Percentiles rank a stretch among this genome's conserved stretches.
Conservation (phyloP, 2,329 filamentous ascomycete genomes). For the Cercospora nicotianae region DNA sequence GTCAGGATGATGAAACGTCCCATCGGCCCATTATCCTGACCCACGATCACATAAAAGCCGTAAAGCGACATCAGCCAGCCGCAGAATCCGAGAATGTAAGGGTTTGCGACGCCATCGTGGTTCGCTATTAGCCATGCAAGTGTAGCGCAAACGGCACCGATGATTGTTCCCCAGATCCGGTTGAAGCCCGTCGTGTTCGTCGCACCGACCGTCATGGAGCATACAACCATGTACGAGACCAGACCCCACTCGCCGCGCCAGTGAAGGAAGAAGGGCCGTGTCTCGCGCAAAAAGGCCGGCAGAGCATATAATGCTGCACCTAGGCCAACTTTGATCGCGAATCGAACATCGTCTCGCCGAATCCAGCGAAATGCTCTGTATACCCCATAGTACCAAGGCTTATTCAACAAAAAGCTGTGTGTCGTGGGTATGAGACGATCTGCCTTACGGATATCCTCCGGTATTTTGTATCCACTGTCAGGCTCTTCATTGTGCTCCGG, state of each 20-base stretch:
- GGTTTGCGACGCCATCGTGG: conserved; percentile 60
- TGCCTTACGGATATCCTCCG: conserved; percentile 34
- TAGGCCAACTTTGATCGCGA: conserved; percentile 89
- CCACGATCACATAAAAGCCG: conserved; percentile 85
- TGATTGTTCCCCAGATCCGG: conserved; percentile 80
- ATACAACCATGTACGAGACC: conserved; percentile 96
- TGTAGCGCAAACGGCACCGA: conserved; percentile 75
- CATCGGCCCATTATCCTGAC: conserved; percentile 79
- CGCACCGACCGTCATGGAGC: conserved; percentile 94
- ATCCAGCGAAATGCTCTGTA: conserved; percentile 59
- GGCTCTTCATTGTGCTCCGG: conserved; percentile 32
- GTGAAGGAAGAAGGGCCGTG: conserved; percentile 75
- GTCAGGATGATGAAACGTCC: conserved; percentile 92
- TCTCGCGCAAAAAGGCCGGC: conserved; percentile 78
- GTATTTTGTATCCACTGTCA: conserved; percentile 30
- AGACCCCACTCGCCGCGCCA: conserved; percentile 98
- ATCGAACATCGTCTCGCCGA: conserved; percentile 66
- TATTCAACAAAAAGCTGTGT: conserved; percentile 30
- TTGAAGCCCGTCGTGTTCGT: conserved; percentile 89
- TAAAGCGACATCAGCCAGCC: conserved; percentile 71
- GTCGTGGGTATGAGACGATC: conserved; percentile 30
- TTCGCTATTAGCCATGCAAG: conserved; percentile 72
- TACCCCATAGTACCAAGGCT: conserved; percentile 48
- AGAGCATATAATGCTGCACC: conserved; percentile 87
- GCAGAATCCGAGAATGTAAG: conserved; percentile 72